Conservation (phyloP, 208 protist genomes). For the Leishmania guyanensis region DNA sequence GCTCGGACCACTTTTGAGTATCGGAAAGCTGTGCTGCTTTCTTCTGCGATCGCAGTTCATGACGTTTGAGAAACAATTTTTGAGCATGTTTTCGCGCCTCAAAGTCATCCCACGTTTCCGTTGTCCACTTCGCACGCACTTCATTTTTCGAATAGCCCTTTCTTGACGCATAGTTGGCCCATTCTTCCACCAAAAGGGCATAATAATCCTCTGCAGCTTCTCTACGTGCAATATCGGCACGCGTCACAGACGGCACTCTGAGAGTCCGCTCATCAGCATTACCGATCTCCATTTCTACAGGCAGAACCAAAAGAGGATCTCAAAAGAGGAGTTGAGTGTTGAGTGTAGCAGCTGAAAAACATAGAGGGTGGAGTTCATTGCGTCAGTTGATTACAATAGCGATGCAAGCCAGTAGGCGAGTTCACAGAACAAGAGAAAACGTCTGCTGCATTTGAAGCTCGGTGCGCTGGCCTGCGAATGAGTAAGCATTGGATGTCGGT, state of each 20-base stretch:
- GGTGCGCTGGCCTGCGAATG: background rate
- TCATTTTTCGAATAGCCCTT: constrained; percentile 36
- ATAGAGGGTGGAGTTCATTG: background rate
- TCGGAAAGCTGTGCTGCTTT: constrained; percentile 19
- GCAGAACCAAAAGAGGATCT: background rate
- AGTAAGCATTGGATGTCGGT: background rate
- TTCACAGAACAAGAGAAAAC: background rate
- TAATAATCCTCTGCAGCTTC: constrained; percentile 68
- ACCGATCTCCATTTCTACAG: background rate
- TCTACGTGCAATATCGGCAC: constrained; percentile 40
- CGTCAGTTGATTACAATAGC: background rate
- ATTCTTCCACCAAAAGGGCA: constrained; percentile 66
- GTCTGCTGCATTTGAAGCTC: background rate
- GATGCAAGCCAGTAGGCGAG: background rate
- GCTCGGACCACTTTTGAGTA: constrained; percentile 2
- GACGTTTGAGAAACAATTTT: constrained; percentile 29
- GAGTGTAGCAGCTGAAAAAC: background rate
- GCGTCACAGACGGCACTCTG: background rate
- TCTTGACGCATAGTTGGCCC: constrained; percentile 48
- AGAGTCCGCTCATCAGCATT: background rate
- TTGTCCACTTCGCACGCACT: constrained; percentile 67
- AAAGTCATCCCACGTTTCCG: constrained; percentile 82
- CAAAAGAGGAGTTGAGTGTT: background rate
- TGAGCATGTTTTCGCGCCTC: constrained; percentile 43
- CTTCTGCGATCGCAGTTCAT: constrained; percentile 19